These are phyloP conservation scores for Purpureocillium takamizusanense DNA, from an alignment of 2,329 filamentous ascomycete genomes.

Conservation along the genomic window DNA sequence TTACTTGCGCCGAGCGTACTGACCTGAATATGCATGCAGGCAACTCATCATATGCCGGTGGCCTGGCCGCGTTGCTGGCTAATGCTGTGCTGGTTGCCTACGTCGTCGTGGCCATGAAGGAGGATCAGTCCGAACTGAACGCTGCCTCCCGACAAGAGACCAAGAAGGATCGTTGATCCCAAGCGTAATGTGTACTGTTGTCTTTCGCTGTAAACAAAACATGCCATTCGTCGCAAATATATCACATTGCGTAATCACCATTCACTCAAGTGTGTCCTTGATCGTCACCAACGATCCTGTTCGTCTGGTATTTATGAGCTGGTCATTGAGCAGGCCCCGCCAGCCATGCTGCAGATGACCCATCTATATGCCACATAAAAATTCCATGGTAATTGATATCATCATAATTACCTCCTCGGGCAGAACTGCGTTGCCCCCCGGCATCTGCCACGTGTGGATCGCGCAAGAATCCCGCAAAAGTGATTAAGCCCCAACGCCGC, in stretches of 20 bases:
- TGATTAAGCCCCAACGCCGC: no score
- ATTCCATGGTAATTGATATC: conserved; percentile 8
- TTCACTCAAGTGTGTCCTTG: not conserved
- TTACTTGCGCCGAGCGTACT: no score
- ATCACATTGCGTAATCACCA: no score
- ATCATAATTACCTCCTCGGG: conserved; percentile 10
- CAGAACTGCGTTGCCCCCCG: conserved; percentile 2
- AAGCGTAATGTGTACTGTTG: not conserved
- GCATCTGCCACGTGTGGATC: conserved; percentile 2
- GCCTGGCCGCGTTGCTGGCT: conserved; percentile 75
- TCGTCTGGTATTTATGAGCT: conserved; percentile 9
- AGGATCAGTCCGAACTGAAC: conserved; percentile 54
- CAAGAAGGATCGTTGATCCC: conserved; percentile 39
- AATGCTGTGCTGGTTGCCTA: conserved; percentile 90
- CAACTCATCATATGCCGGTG: conserved; percentile 82
- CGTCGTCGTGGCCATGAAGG: conserved; percentile 81
- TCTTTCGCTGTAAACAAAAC: not conserved
- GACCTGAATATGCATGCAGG: conserved; percentile 40
- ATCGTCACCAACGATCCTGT: not conserved
- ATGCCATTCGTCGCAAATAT: no score
- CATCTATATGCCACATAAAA: conserved; percentile 12
- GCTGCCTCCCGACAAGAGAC: conserved; percentile 32
- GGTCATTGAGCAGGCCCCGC: conserved; percentile 2
- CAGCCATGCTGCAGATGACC: conserved; percentile 3
- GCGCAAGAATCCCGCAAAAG: conserved; percentile 1